Percentiles rank a stretch among this genome's conserved stretches.
Conservation (phyloP, 306 rosid species). For the Inga oerstediana region DNA sequence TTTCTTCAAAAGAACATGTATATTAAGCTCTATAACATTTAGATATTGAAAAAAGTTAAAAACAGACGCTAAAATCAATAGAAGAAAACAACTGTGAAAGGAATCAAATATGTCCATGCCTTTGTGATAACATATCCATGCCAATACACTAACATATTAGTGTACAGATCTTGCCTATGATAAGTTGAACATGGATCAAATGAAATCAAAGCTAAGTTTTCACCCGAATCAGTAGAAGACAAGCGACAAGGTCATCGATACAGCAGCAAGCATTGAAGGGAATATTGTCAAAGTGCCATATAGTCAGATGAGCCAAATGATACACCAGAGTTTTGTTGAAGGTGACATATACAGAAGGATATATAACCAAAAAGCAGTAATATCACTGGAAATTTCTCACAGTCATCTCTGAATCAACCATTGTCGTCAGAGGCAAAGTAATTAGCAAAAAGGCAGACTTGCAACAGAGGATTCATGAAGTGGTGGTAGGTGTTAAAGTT, state of each 20-base stretch:
- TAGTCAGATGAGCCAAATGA: constrained; percentile 11
- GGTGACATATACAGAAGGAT: neutral
- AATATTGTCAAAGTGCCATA: neutral
- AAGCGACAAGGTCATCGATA: neutral
- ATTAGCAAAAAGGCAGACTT: constrained; percentile 22
- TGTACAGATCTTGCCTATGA: neutral
- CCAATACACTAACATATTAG: neutral
- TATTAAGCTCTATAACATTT: neutral
- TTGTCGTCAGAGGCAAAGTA: constrained; percentile 4
- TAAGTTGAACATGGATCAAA: neutral
- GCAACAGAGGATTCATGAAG: neutral
- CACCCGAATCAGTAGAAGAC: constrained; percentile 5
- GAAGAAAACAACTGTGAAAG: neutral
- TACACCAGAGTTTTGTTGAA: constrained; percentile 2
- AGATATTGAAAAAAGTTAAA: neutral
- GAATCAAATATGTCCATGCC: neutral
- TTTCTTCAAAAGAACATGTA: neutral
- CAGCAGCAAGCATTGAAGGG: neutral
- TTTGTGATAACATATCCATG: neutral
- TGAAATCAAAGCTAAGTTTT: neutral
- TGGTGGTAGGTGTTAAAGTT: neutral
- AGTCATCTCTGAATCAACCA: neutral
- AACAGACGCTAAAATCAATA: neutral
- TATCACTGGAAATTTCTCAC: neutral
- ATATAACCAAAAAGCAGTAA: neutral